Conservation (phyloP, 768 basidiomycete genomes). For the Cystofilobasidium macerans region DNA sequence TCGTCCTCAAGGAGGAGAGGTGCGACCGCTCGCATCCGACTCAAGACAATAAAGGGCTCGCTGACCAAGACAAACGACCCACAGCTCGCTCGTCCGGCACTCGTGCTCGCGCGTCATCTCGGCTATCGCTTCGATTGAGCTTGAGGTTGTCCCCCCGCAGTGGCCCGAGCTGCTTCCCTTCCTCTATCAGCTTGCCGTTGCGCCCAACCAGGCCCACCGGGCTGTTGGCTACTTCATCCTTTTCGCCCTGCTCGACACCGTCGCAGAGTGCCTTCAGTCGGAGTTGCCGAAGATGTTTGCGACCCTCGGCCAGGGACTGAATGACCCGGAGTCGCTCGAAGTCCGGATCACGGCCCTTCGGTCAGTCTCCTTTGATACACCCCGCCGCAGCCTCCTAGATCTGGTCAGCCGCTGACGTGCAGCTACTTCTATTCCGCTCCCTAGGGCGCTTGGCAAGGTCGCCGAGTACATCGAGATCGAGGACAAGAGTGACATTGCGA, state of each 20-base stretch:
- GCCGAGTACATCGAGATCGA: slow-evolving; percentile 83
- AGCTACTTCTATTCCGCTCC: neutral
- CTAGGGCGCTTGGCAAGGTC: slow-evolving; percentile 65
- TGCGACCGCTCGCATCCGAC: no score
- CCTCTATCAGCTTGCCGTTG: slow-evolving; percentile 64
- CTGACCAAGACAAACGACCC: neutral
- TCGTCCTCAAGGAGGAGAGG: slow-evolving; percentile 68
- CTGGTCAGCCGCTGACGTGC: neutral
- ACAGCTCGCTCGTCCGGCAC: slow-evolving; percentile 79
- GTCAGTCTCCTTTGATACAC: slow-evolving; percentile 39
- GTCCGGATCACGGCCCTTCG: slow-evolving; percentile 82
- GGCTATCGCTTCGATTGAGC: slow-evolving; percentile 79
- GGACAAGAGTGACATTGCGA: slow-evolving; percentile 75
- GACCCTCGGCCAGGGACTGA: slow-evolving; percentile 60
- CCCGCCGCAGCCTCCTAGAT: neutral
- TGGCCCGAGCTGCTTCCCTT: slow-evolving; percentile 86
- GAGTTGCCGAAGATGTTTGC: slow-evolving; percentile 64
- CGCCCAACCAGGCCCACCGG: slow-evolving; percentile 59
- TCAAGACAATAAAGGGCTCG: no score
- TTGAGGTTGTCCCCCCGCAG: slow-evolving; percentile 42
- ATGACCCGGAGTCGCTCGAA: slow-evolving; percentile 74
- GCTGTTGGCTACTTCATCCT: slow-evolving; percentile 81
- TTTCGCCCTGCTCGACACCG: slow-evolving; percentile 74
- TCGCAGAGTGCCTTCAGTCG: slow-evolving; percentile 71
- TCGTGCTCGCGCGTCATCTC: slow-evolving; percentile 86